These are phyloP conservation scores for Daldinia vernicosa DNA, from an alignment of 495 filamentous ascomycete genomes.

Conservation along the genomic window DNA sequence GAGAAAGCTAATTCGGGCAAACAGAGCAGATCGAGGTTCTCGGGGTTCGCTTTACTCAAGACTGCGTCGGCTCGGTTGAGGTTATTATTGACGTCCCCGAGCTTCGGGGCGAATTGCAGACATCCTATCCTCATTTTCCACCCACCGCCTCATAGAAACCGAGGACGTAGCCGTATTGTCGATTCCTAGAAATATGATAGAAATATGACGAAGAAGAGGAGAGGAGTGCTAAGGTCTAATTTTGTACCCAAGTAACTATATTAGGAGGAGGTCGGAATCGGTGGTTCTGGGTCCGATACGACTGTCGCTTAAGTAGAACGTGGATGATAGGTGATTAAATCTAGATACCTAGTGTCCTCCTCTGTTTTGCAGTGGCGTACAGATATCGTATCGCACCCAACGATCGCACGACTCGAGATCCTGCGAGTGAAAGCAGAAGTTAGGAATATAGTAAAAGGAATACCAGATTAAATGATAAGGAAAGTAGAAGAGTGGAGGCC, in stretches of 20 bases:
- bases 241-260: background rate
- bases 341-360: background rate
- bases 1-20: slow-evolving; percentile 90
- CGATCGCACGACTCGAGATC: background rate
- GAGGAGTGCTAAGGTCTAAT: background rate
- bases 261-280: background rate
- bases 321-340: background rate
- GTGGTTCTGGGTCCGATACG: slow-evolving; percentile 3
- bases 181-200: background rate
- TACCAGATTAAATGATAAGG: background rate
- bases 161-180: slow-evolving; percentile 11
- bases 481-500: background rate
- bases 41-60: slow-evolving; percentile 63
- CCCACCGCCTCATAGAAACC: background rate
- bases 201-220: slow-evolving; percentile 2
- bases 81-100: slow-evolving; percentile 81
- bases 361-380: background rate
- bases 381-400: background rate
- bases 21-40: slow-evolving; percentile 74
- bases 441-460: background rate
- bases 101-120: slow-evolving; percentile 78
- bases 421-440: background rate
- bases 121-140: slow-evolving; percentile 77
- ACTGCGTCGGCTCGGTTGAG: slow-evolving; percentile 76
- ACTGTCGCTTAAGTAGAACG: background rate